Base-by-base conservation (phyloP, 2,329 filamentous ascomycete genomes). In the Ceratocystis alfenasii region DNA sequence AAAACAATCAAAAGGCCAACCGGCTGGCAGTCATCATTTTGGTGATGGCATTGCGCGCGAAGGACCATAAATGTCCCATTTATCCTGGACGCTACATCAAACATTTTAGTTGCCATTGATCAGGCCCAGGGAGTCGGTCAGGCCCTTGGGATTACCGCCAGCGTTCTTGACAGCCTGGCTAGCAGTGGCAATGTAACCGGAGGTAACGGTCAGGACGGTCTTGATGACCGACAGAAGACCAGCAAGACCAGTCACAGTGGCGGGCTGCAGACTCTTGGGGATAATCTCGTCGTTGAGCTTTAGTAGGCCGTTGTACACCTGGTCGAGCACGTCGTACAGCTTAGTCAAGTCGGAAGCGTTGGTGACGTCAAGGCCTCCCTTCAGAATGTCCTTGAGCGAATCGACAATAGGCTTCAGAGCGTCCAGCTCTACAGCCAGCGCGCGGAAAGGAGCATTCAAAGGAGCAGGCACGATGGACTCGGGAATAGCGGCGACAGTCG, bases 191-290 rank as follows among this genome's bases (percentile, higher is more conserved):
- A 65, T 30, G 28, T 63, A 63, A 33, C 44, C 64, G 28, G 48
- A 33, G 3, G 36, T 2, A 15, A 68, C 22, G 1, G 25, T 45
- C 10, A 68, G 20, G 1, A 62, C 53, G n/a, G 41, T 61, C 63
- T 68, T 45, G 61, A 64, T 25, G 15, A 63, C 45, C 3, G 33
- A 22, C 3, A 68, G 22, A 0, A 68, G 48, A 64, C 66, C 66
- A n/a, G 41, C 7, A 30, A 68, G 63, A 17, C 41, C 50, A 20
- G 50, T 63, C 28, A 63, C 44, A 44, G 33, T 25, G 8, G 36
- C 10, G 30, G 63, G 60, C 50, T 65, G 4, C 3, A 53, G 41
- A 3, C 60, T 3, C 17, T 25, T 8, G 41, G 66, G 66, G 33
- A 68, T 50, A 45, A 53, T 61, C 7, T 44, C 12, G 5, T 65